Percentiles rank a stretch among this genome's conserved stretches.
phyloP scores from a whole-genome alignment of 2,329 filamentous ascomycete genomes.

The Colletotrichum plurivorum region DNA sequence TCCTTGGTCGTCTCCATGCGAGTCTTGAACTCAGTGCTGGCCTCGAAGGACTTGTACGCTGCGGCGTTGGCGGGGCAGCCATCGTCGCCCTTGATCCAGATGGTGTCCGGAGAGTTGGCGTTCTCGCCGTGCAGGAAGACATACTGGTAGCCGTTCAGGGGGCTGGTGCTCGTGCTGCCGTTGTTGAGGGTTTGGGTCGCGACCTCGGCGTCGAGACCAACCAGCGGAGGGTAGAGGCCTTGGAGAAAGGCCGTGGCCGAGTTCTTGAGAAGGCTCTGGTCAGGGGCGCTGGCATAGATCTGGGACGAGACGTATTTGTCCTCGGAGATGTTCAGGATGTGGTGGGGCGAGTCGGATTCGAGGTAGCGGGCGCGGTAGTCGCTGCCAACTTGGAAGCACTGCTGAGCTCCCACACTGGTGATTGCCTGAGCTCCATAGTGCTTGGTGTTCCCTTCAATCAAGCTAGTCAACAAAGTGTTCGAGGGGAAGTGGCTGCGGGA shows the following conservation, averaged over 20 bases:
- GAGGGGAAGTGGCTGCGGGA: too few species aligned
- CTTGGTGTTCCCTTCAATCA: constrained; percentile 49
- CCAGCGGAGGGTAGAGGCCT: constrained; percentile 52
- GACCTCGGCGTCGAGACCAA: constrained; percentile 45
- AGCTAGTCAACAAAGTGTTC: neutral
- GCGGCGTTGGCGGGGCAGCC: constrained; percentile 48
- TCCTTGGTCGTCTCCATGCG: constrained; percentile 46
- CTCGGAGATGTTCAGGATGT: constrained; percentile 51
- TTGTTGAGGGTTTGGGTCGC: constrained; percentile 49
- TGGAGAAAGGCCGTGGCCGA: constrained; percentile 54
- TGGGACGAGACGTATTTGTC: constrained; percentile 50
- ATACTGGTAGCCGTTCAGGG: constrained; percentile 52
- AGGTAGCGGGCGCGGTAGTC: constrained; percentile 45
- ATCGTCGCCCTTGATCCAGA: constrained; percentile 55
- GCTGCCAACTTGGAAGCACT: constrained; percentile 48
- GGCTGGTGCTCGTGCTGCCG: constrained; percentile 27
- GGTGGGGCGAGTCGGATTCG: constrained; percentile 44
- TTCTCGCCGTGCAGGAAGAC: constrained; percentile 49
- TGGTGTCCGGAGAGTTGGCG: constrained; percentile 50
- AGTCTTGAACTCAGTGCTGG: constrained; percentile 46
- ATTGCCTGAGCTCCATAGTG: constrained; percentile 51
- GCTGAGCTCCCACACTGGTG: constrained; percentile 52
- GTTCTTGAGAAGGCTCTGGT: constrained; percentile 50
- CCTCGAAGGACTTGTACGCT: constrained; percentile 46
- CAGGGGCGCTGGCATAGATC: constrained; percentile 51